Base-by-base conservation (phyloP, 2,329 filamentous ascomycete genomes). In the Aspergillus terreus region DNA sequence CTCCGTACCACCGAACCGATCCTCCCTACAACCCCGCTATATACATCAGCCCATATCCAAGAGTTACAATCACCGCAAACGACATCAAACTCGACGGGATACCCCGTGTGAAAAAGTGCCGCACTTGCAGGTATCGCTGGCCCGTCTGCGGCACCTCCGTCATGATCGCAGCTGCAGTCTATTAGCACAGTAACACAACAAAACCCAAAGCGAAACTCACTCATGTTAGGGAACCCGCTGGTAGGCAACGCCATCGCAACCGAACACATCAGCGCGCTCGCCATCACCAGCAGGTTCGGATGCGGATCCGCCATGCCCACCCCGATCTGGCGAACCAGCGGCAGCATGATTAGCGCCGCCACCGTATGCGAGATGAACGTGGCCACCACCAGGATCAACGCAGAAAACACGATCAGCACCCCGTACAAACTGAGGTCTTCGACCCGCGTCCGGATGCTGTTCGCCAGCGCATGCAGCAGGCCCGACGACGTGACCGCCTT, bases 341-440 rank as follows among this genome's bases (percentile, higher is more conserved):
- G 94, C 21, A 99, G 77, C 61, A 99, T 90, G 65, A 99, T 99
- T 47, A 99, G 76, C 1, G 94, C 94, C 0, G 95, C 94, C 7
- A 99, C 94, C 0, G 94, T 99, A 68, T 99, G 94, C 62, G 88
- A 94, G 75, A 99, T 99, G 63, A 99, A 99, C 0, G 94, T 97
- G 0, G 95, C 94, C 41, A 99, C 89, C 21, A 97, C 88, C 10
- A 96, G 77, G 48, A 96, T 96, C 64, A 99, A 70, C 1, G 76
- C 76, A 1, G 88, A 86, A 65, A 99, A 97, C 14, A 95, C 89
- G 5, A 95, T 82, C 10, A 96, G 76, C 2, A 97, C 86, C 19
- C 85, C 84, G 64, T 99, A 99, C 0, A 97, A 74, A 59, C 87
- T 89, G 71, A 96, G 82, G 47, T 85, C 84, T 49, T 90, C 78